Evolutionary conservation across 192 early-diverging fungal species (phyloP).

Genomic region (Helicostylum pulchrum): DNA sequence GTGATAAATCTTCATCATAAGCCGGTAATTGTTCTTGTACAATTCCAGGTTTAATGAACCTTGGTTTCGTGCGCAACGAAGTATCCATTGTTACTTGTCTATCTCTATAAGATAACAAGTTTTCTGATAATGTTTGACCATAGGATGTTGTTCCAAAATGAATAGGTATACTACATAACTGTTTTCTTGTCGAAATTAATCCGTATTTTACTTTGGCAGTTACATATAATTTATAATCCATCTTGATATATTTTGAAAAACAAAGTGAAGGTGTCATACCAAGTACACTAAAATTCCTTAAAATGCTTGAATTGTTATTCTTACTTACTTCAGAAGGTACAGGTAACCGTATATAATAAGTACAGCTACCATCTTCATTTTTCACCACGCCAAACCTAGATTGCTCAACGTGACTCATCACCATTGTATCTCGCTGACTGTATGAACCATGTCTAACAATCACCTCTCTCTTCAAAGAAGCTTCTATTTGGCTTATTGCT

Average conservation of each 20-base stretch:
- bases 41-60: constrained; percentile 6
- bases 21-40: constrained; percentile 8
- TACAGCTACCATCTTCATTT: not conserved
- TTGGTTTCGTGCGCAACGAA: constrained; percentile 12
- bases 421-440: not conserved
- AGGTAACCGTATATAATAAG: constrained; percentile 7
- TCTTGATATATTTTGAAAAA: constrained; percentile 5
- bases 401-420: not conserved
- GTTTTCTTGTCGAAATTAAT: constrained; percentile 5
- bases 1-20: constrained; percentile 4
- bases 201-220: constrained; percentile 1
- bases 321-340: not conserved
- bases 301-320: not conserved
- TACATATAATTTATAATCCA: constrained; percentile 5
- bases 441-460: constrained; percentile 1
- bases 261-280: constrained; percentile 9
- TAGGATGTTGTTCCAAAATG: constrained; percentile 1
- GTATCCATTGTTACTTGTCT: not conserved
- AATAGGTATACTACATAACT: constrained; percentile 7
- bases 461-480: not conserved
- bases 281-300: constrained; percentile 7
- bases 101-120: constrained; percentile 5
- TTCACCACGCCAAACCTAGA: not conserved
- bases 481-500: not conserved
- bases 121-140: not conserved